A percentile compares a stretch with the other conserved stretches of the same genome.
phyloP scores from a whole-genome alignment of 2,329 filamentous ascomycete genomes.

The Botryotinia globosa region DNA sequence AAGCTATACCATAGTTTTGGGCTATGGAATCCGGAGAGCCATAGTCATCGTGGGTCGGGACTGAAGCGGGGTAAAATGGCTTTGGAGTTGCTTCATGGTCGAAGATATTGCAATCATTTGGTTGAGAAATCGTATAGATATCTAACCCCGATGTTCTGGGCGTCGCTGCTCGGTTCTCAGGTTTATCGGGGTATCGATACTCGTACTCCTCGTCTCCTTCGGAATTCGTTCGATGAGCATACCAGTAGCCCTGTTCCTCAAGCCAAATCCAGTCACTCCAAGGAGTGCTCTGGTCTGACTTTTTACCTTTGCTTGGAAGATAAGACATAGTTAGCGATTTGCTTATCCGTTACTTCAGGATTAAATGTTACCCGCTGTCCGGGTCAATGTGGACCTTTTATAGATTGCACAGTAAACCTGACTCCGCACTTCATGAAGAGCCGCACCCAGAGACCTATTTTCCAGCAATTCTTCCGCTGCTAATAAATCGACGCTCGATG shows the following conservation, averaged over 20 bases:
- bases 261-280: not conserved
- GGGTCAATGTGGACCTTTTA: not conserved
- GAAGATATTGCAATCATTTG: rapidly evolving
- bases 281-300: not conserved
- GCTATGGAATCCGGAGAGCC: not conserved
- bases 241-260: not conserved
- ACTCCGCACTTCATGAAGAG: not conserved
- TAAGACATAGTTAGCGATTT: not conserved
- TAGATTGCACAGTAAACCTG: not conserved
- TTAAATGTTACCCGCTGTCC: not conserved
- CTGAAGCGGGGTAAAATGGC: not conserved
- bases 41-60: not conserved
- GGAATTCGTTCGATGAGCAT: not conserved
- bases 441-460: not conserved
- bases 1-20: not conserved
- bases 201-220: not conserved
- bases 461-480: not conserved
- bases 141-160: not conserved
- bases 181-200: not conserved
- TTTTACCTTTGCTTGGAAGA: not conserved
- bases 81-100: not conserved
- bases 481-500: not conserved
- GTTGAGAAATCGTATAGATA: not conserved
- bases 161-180: not conserved
- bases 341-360: not conserved